These are phyloP conservation scores for Cydonia oblonga DNA, from an alignment of 331 rosid species.

Conservation along the genomic window DNA sequence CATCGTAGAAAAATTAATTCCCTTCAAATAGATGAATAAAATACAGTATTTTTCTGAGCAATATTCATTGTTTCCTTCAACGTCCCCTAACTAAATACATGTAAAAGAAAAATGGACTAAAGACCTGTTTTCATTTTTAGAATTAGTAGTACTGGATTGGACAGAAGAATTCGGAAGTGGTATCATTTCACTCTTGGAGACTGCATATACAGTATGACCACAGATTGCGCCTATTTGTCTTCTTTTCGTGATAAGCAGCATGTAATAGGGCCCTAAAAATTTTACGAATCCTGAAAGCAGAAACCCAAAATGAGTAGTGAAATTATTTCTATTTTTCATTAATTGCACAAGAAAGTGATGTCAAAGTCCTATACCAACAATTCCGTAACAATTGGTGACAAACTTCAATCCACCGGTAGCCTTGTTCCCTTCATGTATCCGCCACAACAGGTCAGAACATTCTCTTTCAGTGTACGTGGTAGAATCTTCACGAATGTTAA, in stretches of 20 bases:
- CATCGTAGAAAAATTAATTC: not conserved
- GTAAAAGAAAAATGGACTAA: conserved; percentile 4
- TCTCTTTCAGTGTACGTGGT: conserved; percentile 32
- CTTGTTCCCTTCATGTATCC: conserved; percentile 41
- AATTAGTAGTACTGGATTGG: conserved; percentile 12
- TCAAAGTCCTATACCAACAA: conserved; percentile 26
- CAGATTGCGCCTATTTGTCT: conserved; percentile 31
- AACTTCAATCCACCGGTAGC: conserved; percentile 42
- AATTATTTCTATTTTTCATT: not conserved
- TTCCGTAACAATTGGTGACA: conserved; percentile 38
- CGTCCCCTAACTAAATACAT: not conserved
- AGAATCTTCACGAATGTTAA: conserved; percentile 36
- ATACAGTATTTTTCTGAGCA: not conserved
- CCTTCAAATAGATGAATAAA: not conserved
- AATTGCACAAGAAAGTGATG: not conserved
- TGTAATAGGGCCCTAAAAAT: conserved; percentile 43
- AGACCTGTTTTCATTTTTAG: conserved; percentile 34
- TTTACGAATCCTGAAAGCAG: conserved; percentile 29
- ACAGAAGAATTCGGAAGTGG: conserved; percentile 25
- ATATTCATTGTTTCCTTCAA: not conserved
- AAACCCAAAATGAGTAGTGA: not conserved
- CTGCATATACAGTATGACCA: conserved; percentile 36
- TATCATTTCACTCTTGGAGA: conserved; percentile 41
- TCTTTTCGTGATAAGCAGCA: conserved; percentile 42
- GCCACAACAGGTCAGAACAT: conserved; percentile 37